Evolutionary conservation across 1,284 basidiomycete genomes (phyloP), one percentile per base, ranked within the genome.

Genomic region (Cutaneotrichosporon arboriforme): DNA sequence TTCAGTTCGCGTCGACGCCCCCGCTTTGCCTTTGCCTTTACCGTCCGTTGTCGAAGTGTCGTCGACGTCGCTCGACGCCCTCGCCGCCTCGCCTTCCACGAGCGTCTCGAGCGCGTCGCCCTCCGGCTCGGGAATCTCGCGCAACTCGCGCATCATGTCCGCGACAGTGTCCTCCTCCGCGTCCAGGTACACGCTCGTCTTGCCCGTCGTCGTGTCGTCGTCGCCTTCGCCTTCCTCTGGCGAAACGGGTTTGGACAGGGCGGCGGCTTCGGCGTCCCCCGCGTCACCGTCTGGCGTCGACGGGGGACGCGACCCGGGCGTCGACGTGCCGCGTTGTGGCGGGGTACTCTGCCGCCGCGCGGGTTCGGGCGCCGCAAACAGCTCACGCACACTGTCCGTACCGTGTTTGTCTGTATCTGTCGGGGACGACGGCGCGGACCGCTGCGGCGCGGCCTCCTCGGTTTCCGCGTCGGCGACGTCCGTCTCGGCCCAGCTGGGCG

Each of bases 401-500:
- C 22, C 34, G 12, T 14, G 34, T 17, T 15, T 18, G 18, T 55
- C 54, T 1, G 54, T 55, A 33, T 55, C 54, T 4, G 54, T 49
- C 17, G 54, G 54, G 1, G 45, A 51, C 1, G 51, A 49, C 17
- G 40, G 39, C 4, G 37, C 7, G 33, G n/a, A 14, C 3, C 8
- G 39, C 8, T 13, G 14, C 17, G n/a, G 17, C 10, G 14, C n/a
- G 13, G 18, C 13, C 12, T 23, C 15, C 15, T 37, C 14, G 9
- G 18, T 7, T 3, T 45, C 50, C 10, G 23, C 64, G 8, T 33
- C 42, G 5, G 13, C 20, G 57, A 21, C 18, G 3, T 40, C 26
- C 3, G 66, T 72, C 46, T 73, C 69, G 12, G 71, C 68, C 69
- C 69, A 72, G 46, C 69, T 73, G 36, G n/a, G 2, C 33, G 35